Evolutionary conservation across 2,329 filamentous ascomycete genomes (phyloP).

Genomic region (Emydomyces testavorans): DNA sequence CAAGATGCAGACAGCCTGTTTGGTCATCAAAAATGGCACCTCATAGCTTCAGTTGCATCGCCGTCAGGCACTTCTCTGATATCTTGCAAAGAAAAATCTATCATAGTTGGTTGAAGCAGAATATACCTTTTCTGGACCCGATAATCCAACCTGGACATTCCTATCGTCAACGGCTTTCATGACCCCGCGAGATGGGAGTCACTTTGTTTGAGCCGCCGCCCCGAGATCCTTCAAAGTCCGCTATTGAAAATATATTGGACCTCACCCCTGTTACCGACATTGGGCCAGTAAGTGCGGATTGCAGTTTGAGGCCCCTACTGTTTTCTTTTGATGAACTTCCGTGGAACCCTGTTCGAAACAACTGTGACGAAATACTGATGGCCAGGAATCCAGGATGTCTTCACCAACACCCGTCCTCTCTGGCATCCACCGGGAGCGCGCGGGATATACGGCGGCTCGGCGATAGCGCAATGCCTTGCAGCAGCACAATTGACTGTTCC

Average conservation of each 20-base stretch:
- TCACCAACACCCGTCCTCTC: constrained; percentile 81
- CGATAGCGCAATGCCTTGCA: constrained; percentile 82
- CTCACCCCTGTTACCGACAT: constrained; percentile 57
- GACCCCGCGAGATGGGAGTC: constrained; percentile 18
- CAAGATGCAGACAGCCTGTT: too few relatives aligned
- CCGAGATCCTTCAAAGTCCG: constrained; percentile 57
- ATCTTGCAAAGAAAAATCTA: background rate
- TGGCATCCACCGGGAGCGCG: constrained; percentile 89
- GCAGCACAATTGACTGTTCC: constrained; percentile 83
- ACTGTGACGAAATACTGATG: background rate
- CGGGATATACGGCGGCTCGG: constrained; percentile 84
- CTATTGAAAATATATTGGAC: constrained; percentile 82
- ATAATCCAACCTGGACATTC: background rate
- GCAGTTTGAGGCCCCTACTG: background rate
- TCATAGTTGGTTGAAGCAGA: too few relatives aligned
- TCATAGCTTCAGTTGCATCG: background rate
- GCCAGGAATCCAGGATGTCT: constrained; percentile 55
- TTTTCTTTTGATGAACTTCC: background rate
- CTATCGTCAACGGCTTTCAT: background rate
- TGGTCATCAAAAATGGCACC: too few relatives aligned
- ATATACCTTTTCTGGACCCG: background rate
- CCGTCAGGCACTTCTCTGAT: background rate
- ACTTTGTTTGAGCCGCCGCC: constrained; percentile 68
- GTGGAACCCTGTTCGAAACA: background rate
- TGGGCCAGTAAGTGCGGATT: constrained; percentile 45